Conservation (phyloP, 164 flowering plant genomes). For the Sextonia rubra region DNA sequence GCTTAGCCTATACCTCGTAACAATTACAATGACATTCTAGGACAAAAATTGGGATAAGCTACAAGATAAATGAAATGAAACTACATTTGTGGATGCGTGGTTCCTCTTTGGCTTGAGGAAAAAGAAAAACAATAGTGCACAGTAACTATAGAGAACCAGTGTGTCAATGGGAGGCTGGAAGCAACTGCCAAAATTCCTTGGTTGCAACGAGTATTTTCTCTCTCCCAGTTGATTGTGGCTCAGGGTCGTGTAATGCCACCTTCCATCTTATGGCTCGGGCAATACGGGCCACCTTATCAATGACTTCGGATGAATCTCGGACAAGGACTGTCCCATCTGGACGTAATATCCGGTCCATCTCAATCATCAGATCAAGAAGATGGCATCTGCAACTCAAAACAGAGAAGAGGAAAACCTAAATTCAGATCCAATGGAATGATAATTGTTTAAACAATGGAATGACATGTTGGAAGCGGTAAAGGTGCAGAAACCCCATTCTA, state of each 20-base stretch:
- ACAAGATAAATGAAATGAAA: not conserved
- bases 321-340: conserved; percentile 83
- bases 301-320: conserved; percentile 70
- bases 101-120: not conserved
- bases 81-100: not conserved
- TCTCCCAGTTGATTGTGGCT: conserved; percentile 61
- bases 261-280: conserved; percentile 75
- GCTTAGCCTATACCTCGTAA: too few relatives aligned
- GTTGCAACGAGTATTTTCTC: conserved; percentile 75
- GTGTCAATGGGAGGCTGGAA: conserved; percentile 24
- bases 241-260: conserved; percentile 47
- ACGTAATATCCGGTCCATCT: conserved; percentile 85
- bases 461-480: not conserved
- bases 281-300: conserved; percentile 56
- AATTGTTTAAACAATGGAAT: not conserved
- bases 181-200: conserved; percentile 56
- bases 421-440: not conserved
- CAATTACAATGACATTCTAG: too few relatives aligned
- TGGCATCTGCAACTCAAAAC: conserved; percentile 53
- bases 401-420: not conserved
- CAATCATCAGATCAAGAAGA: conserved; percentile 84
- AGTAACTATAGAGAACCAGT: not conserved
- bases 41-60: too few relatives aligned
- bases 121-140: not conserved
- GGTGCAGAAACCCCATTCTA: not conserved